These are phyloP conservation scores for Ophiocordyceps camponoti-leonardi DNA, from an alignment of 2,329 filamentous ascomycete genomes.

Conservation along the genomic window DNA sequence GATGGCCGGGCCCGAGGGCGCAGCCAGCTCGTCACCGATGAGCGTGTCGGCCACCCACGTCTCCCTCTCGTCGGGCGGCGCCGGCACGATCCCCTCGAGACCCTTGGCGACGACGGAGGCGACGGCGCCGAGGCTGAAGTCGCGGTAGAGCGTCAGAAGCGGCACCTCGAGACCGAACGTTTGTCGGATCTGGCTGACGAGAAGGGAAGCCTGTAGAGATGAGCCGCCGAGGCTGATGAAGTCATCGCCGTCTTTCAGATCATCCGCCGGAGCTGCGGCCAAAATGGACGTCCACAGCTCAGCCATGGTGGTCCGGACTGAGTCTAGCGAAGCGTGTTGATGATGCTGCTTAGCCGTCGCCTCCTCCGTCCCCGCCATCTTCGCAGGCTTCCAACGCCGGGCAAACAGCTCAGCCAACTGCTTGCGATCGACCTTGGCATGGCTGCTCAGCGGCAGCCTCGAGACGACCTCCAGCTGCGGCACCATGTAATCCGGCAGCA, in stretches of 20 bases:
- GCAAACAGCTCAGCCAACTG: neutral
- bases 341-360: neutral
- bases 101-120: neutral
- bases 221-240: neutral
- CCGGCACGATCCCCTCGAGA: neutral
- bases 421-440: constrained; percentile 1
- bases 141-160: neutral
- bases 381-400: neutral
- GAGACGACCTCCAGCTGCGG: neutral
- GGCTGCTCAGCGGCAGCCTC: neutral
- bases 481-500: neutral
- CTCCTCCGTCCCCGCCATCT: neutral
- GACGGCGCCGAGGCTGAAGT: neutral
- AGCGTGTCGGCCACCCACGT: neutral
- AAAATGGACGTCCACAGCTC: neutral
- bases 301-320: neutral
- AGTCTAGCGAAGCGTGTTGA: neutral
- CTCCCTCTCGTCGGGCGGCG: neutral
- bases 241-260: neutral
- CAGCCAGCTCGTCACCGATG: neutral
- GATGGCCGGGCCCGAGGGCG: neutral
- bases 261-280: neutral
- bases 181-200: neutral
- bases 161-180: neutral
- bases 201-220: neutral